These are phyloP conservation scores for Metschnikowia sp. DNA, from an alignment of 805 yeast genomes.

Conservation along the genomic window DNA sequence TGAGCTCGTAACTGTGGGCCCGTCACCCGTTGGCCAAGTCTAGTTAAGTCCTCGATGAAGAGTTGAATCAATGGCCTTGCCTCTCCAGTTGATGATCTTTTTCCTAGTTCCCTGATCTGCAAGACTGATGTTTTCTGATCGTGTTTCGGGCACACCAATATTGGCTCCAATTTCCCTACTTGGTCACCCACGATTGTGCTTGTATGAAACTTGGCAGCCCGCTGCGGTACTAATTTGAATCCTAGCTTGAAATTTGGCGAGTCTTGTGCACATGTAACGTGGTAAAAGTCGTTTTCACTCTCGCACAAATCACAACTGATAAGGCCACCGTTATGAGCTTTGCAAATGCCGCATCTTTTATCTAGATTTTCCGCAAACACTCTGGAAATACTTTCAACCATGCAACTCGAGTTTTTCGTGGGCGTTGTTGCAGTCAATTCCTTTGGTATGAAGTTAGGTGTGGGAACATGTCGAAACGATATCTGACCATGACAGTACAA, in stretches of 20 bases:
- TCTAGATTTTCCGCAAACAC: conserved; percentile 27
- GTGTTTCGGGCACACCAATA: conserved; percentile 44
- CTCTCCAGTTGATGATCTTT: conserved; percentile 24
- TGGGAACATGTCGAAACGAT: conserved; percentile 12
- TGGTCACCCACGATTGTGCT: conserved; percentile 19
- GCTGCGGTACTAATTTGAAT: conserved; percentile 39
- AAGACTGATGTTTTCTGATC: conserved; percentile 15
- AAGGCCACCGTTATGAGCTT: conserved; percentile 48
- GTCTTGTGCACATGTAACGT: conserved; percentile 60
- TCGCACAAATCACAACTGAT: conserved; percentile 45
- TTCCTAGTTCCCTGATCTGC: conserved; percentile 29
- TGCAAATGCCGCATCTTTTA: conserved; percentile 45
- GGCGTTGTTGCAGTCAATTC: conserved; percentile 4
- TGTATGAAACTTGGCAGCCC: conserved; percentile 14
- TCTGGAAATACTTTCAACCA: conserved; percentile 29
- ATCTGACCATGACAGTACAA: conserved; percentile 46
- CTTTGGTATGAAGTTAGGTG: conserved; percentile 10
- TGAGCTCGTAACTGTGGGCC: conserved; percentile 35
- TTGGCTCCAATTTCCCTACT: conserved; percentile 43
- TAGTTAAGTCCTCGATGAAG: conserved; percentile 36
- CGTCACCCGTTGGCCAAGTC: conserved; percentile 16
- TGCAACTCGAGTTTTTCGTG: conserved; percentile 8
- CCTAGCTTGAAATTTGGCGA: conserved; percentile 48
- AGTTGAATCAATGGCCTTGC: conserved; percentile 36
- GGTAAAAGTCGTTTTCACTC: conserved; percentile 26